These are phyloP conservation scores for Lentinus tigrinus DNA, from an alignment of 768 basidiomycete genomes.

Conservation along the genomic window DNA sequence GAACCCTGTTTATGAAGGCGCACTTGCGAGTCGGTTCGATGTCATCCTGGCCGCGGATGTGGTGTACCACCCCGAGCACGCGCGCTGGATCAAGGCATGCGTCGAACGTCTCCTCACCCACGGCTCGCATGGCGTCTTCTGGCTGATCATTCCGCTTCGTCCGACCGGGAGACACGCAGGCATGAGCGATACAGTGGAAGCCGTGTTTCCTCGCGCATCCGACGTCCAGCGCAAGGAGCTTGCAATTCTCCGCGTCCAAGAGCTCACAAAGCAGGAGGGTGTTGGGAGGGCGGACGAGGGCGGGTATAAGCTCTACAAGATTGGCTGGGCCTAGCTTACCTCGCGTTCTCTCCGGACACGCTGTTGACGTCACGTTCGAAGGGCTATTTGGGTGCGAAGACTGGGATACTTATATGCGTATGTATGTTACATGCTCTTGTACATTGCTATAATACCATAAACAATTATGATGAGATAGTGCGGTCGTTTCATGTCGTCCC, in stretches of 20 bases:
- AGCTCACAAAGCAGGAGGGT: slow-evolving; percentile 48
- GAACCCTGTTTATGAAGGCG: slow-evolving; percentile 35
- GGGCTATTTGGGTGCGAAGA: neutral
- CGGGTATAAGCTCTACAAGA: slow-evolving; percentile 66
- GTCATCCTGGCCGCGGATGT: slow-evolving; percentile 79
- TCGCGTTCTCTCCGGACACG: neutral
- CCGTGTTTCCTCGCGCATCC: slow-evolving; percentile 43
- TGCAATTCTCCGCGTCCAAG: slow-evolving; percentile 46
- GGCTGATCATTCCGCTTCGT: slow-evolving; percentile 73
- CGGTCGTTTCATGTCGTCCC: neutral
- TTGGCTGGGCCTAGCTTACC: slow-evolving; percentile 54
- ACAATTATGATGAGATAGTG: neutral
- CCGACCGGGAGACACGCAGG: slow-evolving; percentile 61
- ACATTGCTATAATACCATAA: slow-evolving; percentile 15
- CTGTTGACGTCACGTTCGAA: neutral
- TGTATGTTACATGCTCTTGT: slow-evolving; percentile 13
- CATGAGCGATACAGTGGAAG: slow-evolving; percentile 54
- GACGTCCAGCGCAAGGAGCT: slow-evolving; percentile 25
- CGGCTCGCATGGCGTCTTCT: slow-evolving; percentile 49
- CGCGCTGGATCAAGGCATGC: slow-evolving; percentile 64
- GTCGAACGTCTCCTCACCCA: slow-evolving; percentile 48
- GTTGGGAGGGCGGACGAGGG: slow-evolving; percentile 69
- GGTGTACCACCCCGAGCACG: slow-evolving; percentile 71
- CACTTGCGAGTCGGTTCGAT: slow-evolving; percentile 51
- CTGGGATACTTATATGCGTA: neutral